Base-by-base conservation (phyloP, 169 alveolate genomes). In the Neospora caninum region DNA sequence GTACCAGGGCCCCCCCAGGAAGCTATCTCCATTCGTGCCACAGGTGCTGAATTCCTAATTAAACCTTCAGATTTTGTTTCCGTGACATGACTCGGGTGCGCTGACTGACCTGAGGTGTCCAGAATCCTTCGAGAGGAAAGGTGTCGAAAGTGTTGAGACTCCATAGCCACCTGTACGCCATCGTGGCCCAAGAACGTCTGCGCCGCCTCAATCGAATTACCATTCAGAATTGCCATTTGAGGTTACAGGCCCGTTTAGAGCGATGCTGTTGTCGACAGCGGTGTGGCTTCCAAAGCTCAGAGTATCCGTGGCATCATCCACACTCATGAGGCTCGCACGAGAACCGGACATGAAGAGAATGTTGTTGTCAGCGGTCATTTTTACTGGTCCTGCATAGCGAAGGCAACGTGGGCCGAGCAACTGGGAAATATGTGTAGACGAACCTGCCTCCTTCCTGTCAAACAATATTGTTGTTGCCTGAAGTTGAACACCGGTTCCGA, bases 1-100 rank as follows among this genome's bases (percentile, higher is more conserved):
- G 42, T 67, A 92, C 95, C 95, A 92, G 80, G 67, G 95, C 87
- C 95, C 95, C 31, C 95, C 95, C 29, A 92, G 92, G 42, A 92
- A 92, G n/a, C 1, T 39, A 58, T 92, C 95, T 36, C 64, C 42
- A 31, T 84, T 73, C 25, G 78, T 84, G 38, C 83, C 95, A 43
- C 95, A 92, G 43, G 64, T 38, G 82, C 92, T 84, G 58, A 89
- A 82, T 18, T 88, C 54, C 95, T 92, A 64, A 29, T 10, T 13
- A 36, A n/a, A 83, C 29, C n/a, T 36, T 22, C 84, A 41, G 34
- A 82, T 6, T 18, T 41, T 7, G 2, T 10, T 41, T 18, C 67
- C n/a, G 36, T 10, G 41, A 18, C 29, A 49, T 22, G 39, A 0
- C 20, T 42, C 36, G 69, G 89, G 67, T 9, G 36, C 34, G 69